Conservation (phyloP, 345 rosid species). For the Brassica rapa region DNA sequence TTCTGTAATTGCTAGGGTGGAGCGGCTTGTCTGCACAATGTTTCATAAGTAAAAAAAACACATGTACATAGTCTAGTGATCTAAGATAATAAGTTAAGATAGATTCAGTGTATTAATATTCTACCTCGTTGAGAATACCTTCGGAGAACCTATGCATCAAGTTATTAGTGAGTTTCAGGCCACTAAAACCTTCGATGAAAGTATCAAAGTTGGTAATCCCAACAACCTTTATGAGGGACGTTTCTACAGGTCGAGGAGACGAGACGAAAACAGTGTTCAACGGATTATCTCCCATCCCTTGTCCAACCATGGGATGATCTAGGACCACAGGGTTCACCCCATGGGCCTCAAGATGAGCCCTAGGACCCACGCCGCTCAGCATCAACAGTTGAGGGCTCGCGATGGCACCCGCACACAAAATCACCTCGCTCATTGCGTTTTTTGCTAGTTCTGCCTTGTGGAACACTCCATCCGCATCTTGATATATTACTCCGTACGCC, state of each 20-base stretch:
- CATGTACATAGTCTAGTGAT: not conserved
- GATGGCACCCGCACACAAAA: conserved; percentile 67
- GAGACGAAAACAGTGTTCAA: conserved; percentile 55
- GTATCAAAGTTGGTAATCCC: conserved; percentile 55
- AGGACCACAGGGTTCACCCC: conserved; percentile 44
- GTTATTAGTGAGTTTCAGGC: conserved; percentile 38
- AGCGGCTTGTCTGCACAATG: conserved; percentile 4
- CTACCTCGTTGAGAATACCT: conserved; percentile 37
- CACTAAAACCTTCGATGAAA: conserved; percentile 59
- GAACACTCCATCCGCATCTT: conserved; percentile 46
- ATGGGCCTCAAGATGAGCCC: conserved; percentile 41
- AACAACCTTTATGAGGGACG: conserved; percentile 54
- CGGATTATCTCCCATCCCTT: conserved; percentile 77
- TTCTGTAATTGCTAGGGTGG: not conserved
- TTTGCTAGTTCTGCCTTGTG: conserved; percentile 47
- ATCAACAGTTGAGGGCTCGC: conserved; percentile 81
- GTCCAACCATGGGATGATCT: conserved; percentile 71
- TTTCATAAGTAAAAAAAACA: not conserved
- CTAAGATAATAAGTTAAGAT: not conserved
- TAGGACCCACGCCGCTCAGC: conserved; percentile 80
- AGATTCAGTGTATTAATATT: not conserved
- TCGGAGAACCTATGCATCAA: conserved; percentile 42
- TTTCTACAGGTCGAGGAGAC: conserved; percentile 57
- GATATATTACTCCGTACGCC: conserved; percentile 59
- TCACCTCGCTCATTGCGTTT: conserved; percentile 51